Evolutionary conservation across 2,329 filamentous ascomycete genomes (phyloP).

Genomic region (Graphilbum sp.): DNA sequence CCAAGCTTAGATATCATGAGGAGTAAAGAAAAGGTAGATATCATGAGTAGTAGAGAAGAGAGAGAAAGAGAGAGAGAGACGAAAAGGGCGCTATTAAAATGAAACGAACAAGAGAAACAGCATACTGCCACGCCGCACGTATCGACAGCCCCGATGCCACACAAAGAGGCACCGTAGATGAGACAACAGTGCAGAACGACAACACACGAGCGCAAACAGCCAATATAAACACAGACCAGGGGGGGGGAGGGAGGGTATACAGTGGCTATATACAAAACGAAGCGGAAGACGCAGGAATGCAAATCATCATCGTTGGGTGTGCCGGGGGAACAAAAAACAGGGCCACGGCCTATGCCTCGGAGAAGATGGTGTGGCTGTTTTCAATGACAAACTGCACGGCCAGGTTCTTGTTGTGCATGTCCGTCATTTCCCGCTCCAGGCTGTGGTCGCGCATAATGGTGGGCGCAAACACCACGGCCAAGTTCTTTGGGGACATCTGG

Average conservation of each 20-base stretch:
- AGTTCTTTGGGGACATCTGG: slow-evolving; percentile 88
- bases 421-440: slow-evolving; percentile 86
- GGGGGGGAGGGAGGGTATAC: slow-evolving; percentile 20
- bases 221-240: too few relatives aligned
- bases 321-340: background rate
- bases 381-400: slow-evolving; percentile 89
- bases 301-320: too few relatives aligned
- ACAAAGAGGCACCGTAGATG: too few relatives aligned
- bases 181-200: too few relatives aligned
- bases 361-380: slow-evolving; percentile 70
- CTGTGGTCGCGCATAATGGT: slow-evolving; percentile 90
- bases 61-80: background rate
- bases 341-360: slow-evolving; percentile 20
- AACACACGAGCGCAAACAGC: too few relatives aligned
- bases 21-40: background rate
- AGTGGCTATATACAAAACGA: background rate
- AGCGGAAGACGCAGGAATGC: background rate
- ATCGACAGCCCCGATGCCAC: too few relatives aligned
- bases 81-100: background rate
- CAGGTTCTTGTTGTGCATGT: slow-evolving; percentile 85
- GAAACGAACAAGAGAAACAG: background rate
- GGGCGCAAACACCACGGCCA: slow-evolving; percentile 92
- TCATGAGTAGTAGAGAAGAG: background rate
- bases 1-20: background rate
- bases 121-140: too few relatives aligned